Base-by-base conservation (phyloP, 2,329 filamentous ascomycete species). In the Beauveria brongniartii region DNA sequence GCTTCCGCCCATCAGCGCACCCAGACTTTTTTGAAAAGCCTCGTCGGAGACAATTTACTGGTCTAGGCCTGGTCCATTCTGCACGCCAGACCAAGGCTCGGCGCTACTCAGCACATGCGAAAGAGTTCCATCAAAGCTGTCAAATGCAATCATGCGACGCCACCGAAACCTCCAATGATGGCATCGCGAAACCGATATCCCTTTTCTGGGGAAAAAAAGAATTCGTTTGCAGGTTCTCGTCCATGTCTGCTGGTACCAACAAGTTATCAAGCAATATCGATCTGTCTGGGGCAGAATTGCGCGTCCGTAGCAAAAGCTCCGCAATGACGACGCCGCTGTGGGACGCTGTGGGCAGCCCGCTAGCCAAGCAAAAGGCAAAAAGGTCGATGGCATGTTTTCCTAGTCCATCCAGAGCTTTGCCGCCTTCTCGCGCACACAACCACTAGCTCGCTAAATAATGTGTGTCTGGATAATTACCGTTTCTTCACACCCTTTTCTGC, bases 11-110 rank as follows among this genome's bases (percentile, higher is more conserved):
- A 37, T 37, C 34, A 16, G 34, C 14, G 34, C 12, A 37, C 34
- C 12, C 34, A 16, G 12, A 37, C 55, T 48, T 57, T 57, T 43
- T 18, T 46, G 5, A 43, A 24, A 43, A 37, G 41, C 41, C 41
- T 47, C 28, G 41, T 47, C n/a, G 54, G 54, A 20, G 22, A n/a
- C 44, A 30, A 50, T 50, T 28, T 28, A 12, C 8, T 40, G 55
- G 55, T 57, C 55, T 57, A 50, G 55, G 34, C 55, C 55, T 40
- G 44, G 55, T 48, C 55, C 18, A 48, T 57, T 57, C 48, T 57
- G 28, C 43, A 57, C n/a, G 30, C 55, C 44, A 41, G 34, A 50
- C 41, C 55, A 37, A 20, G 20, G 28, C 44, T 57, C 28, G 43
- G 18, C 8, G 34, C 51, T 16, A 3, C 20, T 22, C 18, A 22